Evolutionary conservation across 2,329 filamentous ascomycete species (phyloP), one percentile per base, ranked within the genome.

Genomic region (Eutypa lata): DNA sequence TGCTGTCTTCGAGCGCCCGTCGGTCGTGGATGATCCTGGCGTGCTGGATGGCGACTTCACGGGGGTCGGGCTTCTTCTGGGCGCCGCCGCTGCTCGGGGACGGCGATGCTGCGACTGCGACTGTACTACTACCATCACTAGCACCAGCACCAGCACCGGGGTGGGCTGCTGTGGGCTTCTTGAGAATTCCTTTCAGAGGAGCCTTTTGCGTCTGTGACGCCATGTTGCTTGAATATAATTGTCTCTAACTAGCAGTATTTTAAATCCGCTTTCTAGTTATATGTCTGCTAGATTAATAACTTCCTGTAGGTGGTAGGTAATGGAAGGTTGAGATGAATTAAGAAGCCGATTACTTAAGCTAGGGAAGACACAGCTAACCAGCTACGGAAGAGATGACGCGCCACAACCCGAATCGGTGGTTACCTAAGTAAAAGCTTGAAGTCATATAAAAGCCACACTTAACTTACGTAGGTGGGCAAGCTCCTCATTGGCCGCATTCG

Each of bases 11-110:
- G 59, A 89, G 79, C 47, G 89, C 83, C 70, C 93, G 95, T 65
- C 89, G 89, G 61, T 90, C 80, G 71, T 96, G 89, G 49, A 97
- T 85, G 51, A 90, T 83, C 60, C 81, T 81, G 42, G 93, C 93
- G 75, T 97, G 91, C 64, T 91, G 83, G 54, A 94, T 74, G 48
- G 91, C 93, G 52, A 90, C 80, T 54, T 87, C 81, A 54, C 75
- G 76, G 52, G 74, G 78, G 63, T 75, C 74, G 45, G 76, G 64
- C 57, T 72, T 66, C 54, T 61, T 38, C n/a, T n/a, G n/a, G 13
- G 35, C n/a, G n/a, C n/a, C n/a, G n/a, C n/a, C n/a, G n/a, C n/a
- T n/a, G n/a, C n/a, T n/a, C n/a, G n/a, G n/a, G n/a, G n/a, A n/a
- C n/a, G n/a, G n/a, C 31, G 59, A 56, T 65, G 56, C 47, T 68